Evolutionary conservation across 805 yeast species (phyloP), one percentile per base, ranked within the genome.

Genomic region (Yarrowia sp.): DNA sequence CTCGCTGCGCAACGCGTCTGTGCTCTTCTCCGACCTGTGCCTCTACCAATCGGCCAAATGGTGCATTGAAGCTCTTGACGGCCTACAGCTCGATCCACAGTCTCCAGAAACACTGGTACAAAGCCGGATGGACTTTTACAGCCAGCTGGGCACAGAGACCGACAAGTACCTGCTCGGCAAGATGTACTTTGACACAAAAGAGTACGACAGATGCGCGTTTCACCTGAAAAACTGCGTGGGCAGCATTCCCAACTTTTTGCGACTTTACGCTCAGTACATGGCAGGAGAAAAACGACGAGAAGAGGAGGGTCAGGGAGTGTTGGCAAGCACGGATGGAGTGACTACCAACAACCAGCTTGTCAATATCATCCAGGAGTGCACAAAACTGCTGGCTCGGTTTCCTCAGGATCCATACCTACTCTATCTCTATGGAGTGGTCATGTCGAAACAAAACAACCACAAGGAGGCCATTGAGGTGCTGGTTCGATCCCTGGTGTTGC

Each of bases 181-280:
- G 64, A 74, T 89, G 0, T 86, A 89, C 72, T 90, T 93, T 78
- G 88, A 85, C 71, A 85, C 90, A 71, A 86, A 88, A 70, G 98
- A 95, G 75, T 93, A 87, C 72, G 93, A 87, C 65, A 77, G 98
- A 32, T 89, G 92, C 65, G 84, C 88, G 4, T 78, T 80, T 69
- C 80, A 80, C 13, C 76, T 95, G 65, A 79, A 79, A 65, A 79
- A 80, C 14, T 84, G 87, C 60, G 73, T 70, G 18, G 79, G 86
- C 3, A 43, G 62, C 17, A 69, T 68, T 35, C 65, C 69, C 4
- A 60, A 68, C 36, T 95, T 92, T 71, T 74, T 92, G 39, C 77
- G 84, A 53, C 76, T 89, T 10, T 93, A 92, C 73, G 79, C 96
- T 11, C 78, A 81, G 70, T 87, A 83, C 71, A 77, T 93, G 17